Evolutionary conservation across 2,329 filamentous ascomycete genomes (phyloP).

Genomic region (Cladobotryum protrusum): DNA sequence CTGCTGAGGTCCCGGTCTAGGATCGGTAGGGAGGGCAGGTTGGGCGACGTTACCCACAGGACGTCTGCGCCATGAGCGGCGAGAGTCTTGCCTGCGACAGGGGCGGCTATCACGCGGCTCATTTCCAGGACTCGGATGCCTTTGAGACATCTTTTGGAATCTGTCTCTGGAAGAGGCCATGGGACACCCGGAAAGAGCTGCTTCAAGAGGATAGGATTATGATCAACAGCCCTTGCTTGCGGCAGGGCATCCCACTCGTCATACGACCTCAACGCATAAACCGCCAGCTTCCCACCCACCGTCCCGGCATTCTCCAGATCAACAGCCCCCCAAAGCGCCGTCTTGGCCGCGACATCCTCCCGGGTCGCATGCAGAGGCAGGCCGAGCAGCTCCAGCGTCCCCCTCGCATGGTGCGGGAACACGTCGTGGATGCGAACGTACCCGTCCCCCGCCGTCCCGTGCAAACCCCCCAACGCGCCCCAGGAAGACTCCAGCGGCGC

Average conservation of each 20-base stretch:
- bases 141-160: slow-evolving; percentile 30
- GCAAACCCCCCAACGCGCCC: slow-evolving; percentile 44
- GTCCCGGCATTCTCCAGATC: slow-evolving; percentile 44
- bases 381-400: slow-evolving; percentile 37
- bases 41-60: slow-evolving; percentile 59
- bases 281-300: slow-evolving; percentile 32
- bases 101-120: slow-evolving; percentile 66
- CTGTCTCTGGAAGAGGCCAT: neutral
- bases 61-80: slow-evolving; percentile 68
- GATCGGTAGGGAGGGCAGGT: slow-evolving; percentile 57
- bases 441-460: slow-evolving; percentile 44
- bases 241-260: slow-evolving; percentile 45
- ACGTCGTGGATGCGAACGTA: slow-evolving; percentile 49
- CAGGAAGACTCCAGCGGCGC: slow-evolving; percentile 27
- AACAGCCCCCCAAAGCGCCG: slow-evolving; percentile 34
- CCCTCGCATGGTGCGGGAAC: slow-evolving; percentile 44
- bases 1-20: slow-evolving; percentile 62
- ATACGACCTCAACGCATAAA: slow-evolving; percentile 44
- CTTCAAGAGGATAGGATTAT: slow-evolving; percentile 40
- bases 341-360: slow-evolving; percentile 32
- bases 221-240: slow-evolving; percentile 36
- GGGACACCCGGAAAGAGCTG: slow-evolving; percentile 23
- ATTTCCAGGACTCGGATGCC: slow-evolving; percentile 66
- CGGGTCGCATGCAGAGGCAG: slow-evolving; percentile 27
- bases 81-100: slow-evolving; percentile 59